These are phyloP conservation scores for Ganoderma resinaceum DNA, from an alignment of 1,284 basidiomycete genomes.

Conservation along the genomic window DNA sequence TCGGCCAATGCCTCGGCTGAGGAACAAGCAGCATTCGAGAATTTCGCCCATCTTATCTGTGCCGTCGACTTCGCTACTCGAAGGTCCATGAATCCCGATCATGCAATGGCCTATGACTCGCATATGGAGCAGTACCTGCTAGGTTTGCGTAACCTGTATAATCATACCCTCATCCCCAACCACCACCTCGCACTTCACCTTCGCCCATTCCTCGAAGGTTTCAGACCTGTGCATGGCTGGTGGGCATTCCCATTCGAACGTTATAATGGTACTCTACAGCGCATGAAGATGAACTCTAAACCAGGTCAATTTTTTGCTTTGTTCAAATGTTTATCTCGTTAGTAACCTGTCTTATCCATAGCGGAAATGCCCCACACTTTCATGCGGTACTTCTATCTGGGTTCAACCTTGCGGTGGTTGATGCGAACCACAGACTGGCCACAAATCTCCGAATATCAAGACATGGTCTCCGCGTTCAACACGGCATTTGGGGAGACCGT, in stretches of 20 bases:
- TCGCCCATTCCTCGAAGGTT: slow-evolving; percentile 33
- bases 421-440: slow-evolving; percentile 19
- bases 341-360: no score
- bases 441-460: no score
- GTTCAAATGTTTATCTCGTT: no score
- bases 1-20: not conserved
- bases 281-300: slow-evolving; percentile 19
- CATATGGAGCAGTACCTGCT: slow-evolving; percentile 41
- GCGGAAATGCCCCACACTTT: slow-evolving; percentile 14
- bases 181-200: slow-evolving; percentile 49
- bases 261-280: slow-evolving; percentile 25
- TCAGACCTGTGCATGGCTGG: slow-evolving; percentile 46
- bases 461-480: no score
- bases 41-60: slow-evolving; percentile 36
- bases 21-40: slow-evolving; percentile 38
- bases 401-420: slow-evolving; percentile 13
- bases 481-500: no score
- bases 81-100: slow-evolving; percentile 2
- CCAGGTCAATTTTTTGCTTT: not conserved
- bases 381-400: slow-evolving; percentile 22
- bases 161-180: slow-evolving; percentile 40
- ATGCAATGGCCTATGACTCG: slow-evolving; percentile 27
- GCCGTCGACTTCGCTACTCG: slow-evolving; percentile 16
- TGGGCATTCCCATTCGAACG: slow-evolving; percentile 25
- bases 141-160: slow-evolving; percentile 39